Base-by-base conservation (phyloP, 2,329 filamentous ascomycete genomes). In the Pseudogymnoascus sp. region DNA sequence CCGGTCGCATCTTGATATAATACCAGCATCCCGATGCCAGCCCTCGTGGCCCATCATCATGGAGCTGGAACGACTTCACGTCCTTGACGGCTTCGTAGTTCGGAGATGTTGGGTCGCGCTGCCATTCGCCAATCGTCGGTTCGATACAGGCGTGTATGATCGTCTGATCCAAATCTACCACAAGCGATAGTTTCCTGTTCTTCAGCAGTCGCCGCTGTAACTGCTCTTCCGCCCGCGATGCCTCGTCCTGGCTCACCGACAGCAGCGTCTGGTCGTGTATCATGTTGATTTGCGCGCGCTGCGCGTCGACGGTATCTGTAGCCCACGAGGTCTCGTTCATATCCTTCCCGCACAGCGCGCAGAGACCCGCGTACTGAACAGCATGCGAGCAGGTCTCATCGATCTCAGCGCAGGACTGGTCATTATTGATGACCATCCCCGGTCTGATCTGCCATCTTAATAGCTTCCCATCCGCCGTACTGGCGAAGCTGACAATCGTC, bases 111-210 rank as follows among this genome's bases (percentile, higher is more conserved):
- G 88, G 85, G 74, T 99, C 93, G 60, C 86, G 83, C 79, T 96
- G 90, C 95, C 95, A 99, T 74, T 99, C 93, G 67, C 88, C 92
- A 63, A 99, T 88, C 0, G 95, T 99, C 5, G 93, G 93, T 70
- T 99, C 95, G 71, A 97, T 96, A 66, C 92, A 96, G 26, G 95
- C 95, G 75, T 99, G 95, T 69, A 99, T 99, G 71, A 99, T 95
- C 64, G 95, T 99, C 79, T 97, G 93, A 74, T 99, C 95, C 63
- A 99, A 81, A 80, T 99, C 95, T 69, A 99, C 95, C 26, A 99
- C 95, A 51, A 99, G 82, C 54, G 90, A 96, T 51, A 99, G 83
- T 77, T 96, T 96, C 69, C 89, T 86, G 66, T 89, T 85, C 65
- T 86, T 82, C 47, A 99, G 80, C 45, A 99, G 80, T 18, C 93